Percentiles rank a stretch among this genome's conserved stretches.
These are phyloP conservation scores for Candida dajiaensis DNA, from an alignment of 805 yeast genomes.

Conservation along the genomic window DNA sequence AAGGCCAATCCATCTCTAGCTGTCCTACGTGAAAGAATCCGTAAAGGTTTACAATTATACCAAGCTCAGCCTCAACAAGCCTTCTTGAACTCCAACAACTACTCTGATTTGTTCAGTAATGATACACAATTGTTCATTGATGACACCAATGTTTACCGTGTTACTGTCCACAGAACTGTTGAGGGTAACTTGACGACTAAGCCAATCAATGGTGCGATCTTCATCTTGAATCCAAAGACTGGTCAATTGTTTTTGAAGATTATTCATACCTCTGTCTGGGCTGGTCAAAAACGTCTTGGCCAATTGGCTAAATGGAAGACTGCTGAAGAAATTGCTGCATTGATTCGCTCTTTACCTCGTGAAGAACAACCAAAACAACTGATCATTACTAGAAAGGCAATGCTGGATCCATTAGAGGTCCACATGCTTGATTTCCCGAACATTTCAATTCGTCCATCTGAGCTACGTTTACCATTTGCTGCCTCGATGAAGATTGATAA, in stretches of 20 bases:
- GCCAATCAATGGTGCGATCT: slow-evolving; percentile 89
- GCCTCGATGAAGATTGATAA: slow-evolving; percentile 80
- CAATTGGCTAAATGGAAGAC: slow-evolving; percentile 97
- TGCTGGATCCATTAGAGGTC: slow-evolving; percentile 91
- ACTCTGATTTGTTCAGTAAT: slow-evolving; percentile 80
- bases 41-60: slow-evolving; percentile 89
- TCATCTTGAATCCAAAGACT: slow-evolving; percentile 81
- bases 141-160: slow-evolving; percentile 92
- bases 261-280: slow-evolving; percentile 92
- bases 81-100: slow-evolving; percentile 80
- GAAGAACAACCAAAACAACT: slow-evolving; percentile 95
- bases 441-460: slow-evolving; percentile 83
- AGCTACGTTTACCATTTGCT: slow-evolving; percentile 82
- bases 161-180: slow-evolving; percentile 81
- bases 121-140: slow-evolving; percentile 85
- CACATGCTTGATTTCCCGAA: slow-evolving; percentile 97
- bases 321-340: slow-evolving; percentile 94
- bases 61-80: slow-evolving; percentile 94
- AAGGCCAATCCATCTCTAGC: slow-evolving; percentile 89
- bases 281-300: slow-evolving; percentile 91
- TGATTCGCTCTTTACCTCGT: slow-evolving; percentile 79
- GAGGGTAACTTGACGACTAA: slow-evolving; percentile 92
- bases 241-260: slow-evolving; percentile 88
- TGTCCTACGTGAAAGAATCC: slow-evolving; percentile 86
- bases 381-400: slow-evolving; percentile 84